Conservation (phyloP, 257 asterid species). For the Solanum piurae region DNA sequence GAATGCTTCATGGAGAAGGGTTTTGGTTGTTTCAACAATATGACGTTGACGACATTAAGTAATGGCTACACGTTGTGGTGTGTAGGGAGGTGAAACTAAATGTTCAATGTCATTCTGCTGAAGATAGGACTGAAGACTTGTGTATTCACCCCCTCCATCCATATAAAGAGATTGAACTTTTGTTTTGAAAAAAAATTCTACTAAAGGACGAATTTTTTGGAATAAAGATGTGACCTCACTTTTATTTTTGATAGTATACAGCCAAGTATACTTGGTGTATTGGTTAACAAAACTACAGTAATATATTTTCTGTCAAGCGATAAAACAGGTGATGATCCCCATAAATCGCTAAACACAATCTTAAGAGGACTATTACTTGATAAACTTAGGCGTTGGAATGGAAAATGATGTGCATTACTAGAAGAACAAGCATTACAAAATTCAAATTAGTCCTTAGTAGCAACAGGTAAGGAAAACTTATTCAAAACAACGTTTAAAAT, state of each 20-base stretch:
- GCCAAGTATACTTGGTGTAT: background rate
- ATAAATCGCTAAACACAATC: accelerated
- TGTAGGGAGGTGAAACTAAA: too few species aligned
- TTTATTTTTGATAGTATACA: background rate
- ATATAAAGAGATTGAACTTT: too few species aligned
- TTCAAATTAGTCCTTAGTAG: background rate
- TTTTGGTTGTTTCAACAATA: too few species aligned
- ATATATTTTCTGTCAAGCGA: background rate
- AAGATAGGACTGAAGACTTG: background rate
- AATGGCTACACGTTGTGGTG: too few species aligned
- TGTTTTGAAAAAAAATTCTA: background rate
- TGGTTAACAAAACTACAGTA: background rate
- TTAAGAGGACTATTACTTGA: background rate
- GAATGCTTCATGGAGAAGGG: too few species aligned
- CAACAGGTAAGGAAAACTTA: background rate
- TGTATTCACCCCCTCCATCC: background rate
- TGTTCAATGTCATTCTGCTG: too few species aligned
- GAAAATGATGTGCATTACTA: background rate
- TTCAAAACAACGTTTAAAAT: too few species aligned
- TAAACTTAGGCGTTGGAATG: background rate
- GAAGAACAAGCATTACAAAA: background rate
- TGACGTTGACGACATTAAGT: too few species aligned
- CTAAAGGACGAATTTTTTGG: accelerated
- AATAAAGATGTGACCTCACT: background rate
- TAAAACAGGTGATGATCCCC: background rate